Evolutionary conservation across 495 filamentous ascomycete species (phyloP).

Genomic region (Hypoxylon subgilvum): DNA sequence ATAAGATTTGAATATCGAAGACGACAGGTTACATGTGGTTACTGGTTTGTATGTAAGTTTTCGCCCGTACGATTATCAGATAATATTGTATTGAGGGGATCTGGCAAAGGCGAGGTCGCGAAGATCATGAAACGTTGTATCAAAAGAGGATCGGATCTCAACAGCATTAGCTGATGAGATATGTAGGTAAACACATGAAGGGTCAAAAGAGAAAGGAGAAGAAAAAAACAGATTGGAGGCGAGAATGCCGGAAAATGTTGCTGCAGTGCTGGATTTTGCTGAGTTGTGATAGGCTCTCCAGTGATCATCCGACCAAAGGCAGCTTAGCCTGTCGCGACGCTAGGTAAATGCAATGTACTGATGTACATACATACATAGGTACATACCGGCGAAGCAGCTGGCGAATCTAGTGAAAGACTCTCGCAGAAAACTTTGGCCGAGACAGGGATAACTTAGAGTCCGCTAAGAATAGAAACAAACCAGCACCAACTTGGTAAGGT

Average conservation of each 20-base stretch:
- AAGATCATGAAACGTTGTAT: slow-evolving; percentile 43
- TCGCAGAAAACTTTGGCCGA: slow-evolving; percentile 34
- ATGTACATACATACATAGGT: neutral
- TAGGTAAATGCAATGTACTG: too few relatives aligned
- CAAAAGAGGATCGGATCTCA: slow-evolving; percentile 32
- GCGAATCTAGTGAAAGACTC: slow-evolving; percentile 20
- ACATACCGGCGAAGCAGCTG: slow-evolving; percentile 2
- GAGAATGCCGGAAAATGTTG: too few relatives aligned
- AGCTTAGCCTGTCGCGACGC: slow-evolving; percentile 1
- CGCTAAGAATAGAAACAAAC: slow-evolving; percentile 30
- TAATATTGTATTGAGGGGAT: too few relatives aligned
- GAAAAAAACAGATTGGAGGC: slow-evolving; percentile 21
- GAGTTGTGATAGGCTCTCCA: slow-evolving; percentile 28
- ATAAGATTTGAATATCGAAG: too few relatives aligned
- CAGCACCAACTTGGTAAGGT: slow-evolving; percentile 20
- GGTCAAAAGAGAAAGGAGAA: slow-evolving; percentile 9
- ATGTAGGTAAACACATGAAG: slow-evolving; percentile 24
- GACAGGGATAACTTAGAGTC: slow-evolving; percentile 8
- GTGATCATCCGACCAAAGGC: slow-evolving; percentile 27
- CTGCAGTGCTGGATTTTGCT: slow-evolving; percentile 7
- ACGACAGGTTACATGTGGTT: too few relatives aligned
- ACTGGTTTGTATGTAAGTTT: too few relatives aligned
- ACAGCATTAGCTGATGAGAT: slow-evolving; percentile 18
- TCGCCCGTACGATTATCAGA: too few relatives aligned
- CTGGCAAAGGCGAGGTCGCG: slow-evolving; percentile 29